Evolutionary conservation across 306 rosid species (phyloP), one percentile per base, ranked within the genome.

Genomic region (Glycine latifolia): DNA sequence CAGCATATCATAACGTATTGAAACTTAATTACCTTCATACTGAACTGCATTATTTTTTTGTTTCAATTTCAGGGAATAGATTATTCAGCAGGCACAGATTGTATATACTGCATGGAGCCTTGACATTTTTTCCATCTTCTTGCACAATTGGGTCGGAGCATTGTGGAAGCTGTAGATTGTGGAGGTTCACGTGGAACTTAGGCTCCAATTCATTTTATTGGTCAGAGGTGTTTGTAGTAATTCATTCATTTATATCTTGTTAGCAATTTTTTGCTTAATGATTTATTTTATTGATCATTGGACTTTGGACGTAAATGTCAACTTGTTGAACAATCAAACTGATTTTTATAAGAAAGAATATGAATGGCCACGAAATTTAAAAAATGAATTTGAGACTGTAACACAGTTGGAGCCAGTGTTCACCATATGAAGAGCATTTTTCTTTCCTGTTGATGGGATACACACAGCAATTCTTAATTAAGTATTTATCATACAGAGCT

Each of bases 211-310:
- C 80, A n/a, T 16, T 72, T 81, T 76, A 67, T 61, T 59, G 49
- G 49, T 75, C 77, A 65, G 61, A 83, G 53, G 88, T 79, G 66
- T 82, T 78, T 82, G 88, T 79, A 84, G 86, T 89, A 70, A 87
- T 87, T 89, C 90, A 85, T 88, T 91, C 87, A 67, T 86, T 80
- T 83, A 54, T 84, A 70, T 81, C 68, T 84, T 79, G 66, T 74
- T 76, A 75, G 77, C 81, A 75, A 7, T 58, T 77, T 53, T 20
- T 44, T 73, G 13, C 69, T 56, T 33, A 3, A 31, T 79, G 44
- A 62, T 82, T 73, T 74, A 76, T 85, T 85, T 77, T 75, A 83
- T 86, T 87, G 82, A 83, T 76, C 81, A 77, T 68, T 74, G 81
- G 56, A 79, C 76, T 73, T 68, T 74, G 81, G 56, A 79, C 78